phyloP scores from a whole-genome alignment of 1,139 yeast genomes.

The Geotrichum restrictum region DNA sequence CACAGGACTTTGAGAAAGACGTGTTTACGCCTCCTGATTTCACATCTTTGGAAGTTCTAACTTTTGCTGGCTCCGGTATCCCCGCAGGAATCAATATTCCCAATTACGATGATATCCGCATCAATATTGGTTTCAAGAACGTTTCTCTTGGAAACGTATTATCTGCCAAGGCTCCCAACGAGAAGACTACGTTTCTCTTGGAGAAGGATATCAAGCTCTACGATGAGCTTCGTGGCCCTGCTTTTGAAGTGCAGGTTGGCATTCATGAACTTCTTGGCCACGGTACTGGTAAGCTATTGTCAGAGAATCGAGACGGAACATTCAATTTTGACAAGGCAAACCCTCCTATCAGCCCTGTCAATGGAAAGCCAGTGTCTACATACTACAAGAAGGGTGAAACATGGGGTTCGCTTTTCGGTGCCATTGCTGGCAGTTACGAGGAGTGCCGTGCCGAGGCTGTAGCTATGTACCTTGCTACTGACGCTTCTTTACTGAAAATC shows the following conservation, averaged over 20 bases:
- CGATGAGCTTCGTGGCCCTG: conserved; percentile 71
- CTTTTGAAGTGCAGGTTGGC: conserved; percentile 90
- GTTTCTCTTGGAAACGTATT: conserved; percentile 83
- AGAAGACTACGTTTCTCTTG: conserved; percentile 63
- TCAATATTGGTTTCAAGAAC: conserved; percentile 79
- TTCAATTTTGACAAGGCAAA: conserved; percentile 64
- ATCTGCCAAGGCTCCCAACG: conserved; percentile 67
- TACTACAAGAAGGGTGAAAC: conserved; percentile 78
- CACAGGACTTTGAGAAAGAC: conserved; percentile 68
- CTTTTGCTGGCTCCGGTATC: conserved; percentile 84
- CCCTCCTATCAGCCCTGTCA: conserved; percentile 55
- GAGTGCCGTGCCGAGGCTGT: conserved; percentile 92
- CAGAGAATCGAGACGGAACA: conserved; percentile 57
- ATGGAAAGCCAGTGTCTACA: conserved; percentile 56
- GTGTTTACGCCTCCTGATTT: conserved; percentile 88
- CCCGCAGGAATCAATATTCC: conserved; percentile 95
- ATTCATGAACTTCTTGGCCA: conserved; percentile 90
- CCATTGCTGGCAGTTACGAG: conserved; percentile 79
- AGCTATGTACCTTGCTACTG: conserved; percentile 74
- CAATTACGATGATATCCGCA: conserved; percentile 82
- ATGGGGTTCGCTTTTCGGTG: conserved; percentile 84
- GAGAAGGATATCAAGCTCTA: conserved; percentile 52
- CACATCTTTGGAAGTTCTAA: conserved; percentile 80
- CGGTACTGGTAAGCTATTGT: conserved; percentile 78
- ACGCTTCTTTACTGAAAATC: conserved; percentile 60